Percentiles rank a stretch among this genome's conserved stretches.
Conservation (phyloP, 2,329 filamentous ascomycete genomes). For the Penicillium psychrosexuale region DNA sequence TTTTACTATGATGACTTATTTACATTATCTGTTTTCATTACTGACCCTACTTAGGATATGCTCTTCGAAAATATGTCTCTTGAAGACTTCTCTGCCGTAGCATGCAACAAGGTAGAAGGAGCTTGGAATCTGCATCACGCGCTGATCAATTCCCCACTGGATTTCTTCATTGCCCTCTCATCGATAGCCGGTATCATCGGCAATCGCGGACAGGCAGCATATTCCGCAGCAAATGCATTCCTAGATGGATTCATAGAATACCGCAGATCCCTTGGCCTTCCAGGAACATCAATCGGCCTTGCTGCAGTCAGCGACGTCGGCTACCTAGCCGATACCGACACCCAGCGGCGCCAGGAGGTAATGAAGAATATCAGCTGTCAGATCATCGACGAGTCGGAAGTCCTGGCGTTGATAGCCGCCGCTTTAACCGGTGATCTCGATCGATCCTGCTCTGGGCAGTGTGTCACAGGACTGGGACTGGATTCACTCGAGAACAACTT, state of each 20-base stretch:
- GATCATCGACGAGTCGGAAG: slow-evolving; percentile 47
- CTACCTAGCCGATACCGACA: slow-evolving; percentile 20
- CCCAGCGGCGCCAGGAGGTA: slow-evolving; percentile 22
- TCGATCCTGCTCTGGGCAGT: slow-evolving; percentile 48
- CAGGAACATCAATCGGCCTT: slow-evolving; percentile 30
- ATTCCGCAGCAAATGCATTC: slow-evolving; percentile 28
- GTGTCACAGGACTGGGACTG: slow-evolving; percentile 55
- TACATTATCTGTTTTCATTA: not conserved
- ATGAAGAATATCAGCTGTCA: slow-evolving; percentile 24
- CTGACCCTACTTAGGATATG: slow-evolving; percentile 22
- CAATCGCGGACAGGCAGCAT: slow-evolving; percentile 28
- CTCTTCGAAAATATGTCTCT: slow-evolving; percentile 33
- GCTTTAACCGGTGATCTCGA: slow-evolving; percentile 50
- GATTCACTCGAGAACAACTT: slow-evolving; percentile 42
- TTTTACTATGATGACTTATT: too few species aligned
- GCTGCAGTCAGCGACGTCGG: slow-evolving; percentile 25
- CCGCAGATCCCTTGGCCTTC: slow-evolving; percentile 25
- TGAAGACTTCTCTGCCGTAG: slow-evolving; percentile 21
- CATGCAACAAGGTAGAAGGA: slow-evolving; percentile 21
- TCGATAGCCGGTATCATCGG: slow-evolving; percentile 29
- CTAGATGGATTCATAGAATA: slow-evolving; percentile 28
- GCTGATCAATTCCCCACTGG: slow-evolving; percentile 16
- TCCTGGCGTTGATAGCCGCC: slow-evolving; percentile 53
- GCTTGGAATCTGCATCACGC: slow-evolving; percentile 33
- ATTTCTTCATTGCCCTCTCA: slow-evolving; percentile 31